A percentile compares a stretch with the other conserved stretches of the same genome.
Evolutionary conservation across 2,329 filamentous ascomycete genomes (phyloP).

Genomic region (Dryadomyces quercus-mongolicae): DNA sequence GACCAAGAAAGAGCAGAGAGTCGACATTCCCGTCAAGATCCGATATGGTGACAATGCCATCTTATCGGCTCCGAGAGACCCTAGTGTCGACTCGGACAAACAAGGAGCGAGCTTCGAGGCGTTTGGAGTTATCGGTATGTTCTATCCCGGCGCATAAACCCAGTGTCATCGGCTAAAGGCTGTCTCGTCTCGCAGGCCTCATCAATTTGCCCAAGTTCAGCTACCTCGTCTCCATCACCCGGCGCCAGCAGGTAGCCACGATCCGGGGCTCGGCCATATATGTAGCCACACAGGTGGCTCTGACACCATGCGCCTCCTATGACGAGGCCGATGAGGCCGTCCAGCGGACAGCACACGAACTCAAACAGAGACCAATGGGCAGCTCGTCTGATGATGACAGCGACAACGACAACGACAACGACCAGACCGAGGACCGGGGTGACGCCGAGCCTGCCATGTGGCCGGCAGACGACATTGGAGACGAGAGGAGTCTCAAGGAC

Average conservation of each 20-base stretch:
- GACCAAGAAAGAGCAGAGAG: constrained; percentile 46
- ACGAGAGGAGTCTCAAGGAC: neutral
- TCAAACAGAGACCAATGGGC: constrained; percentile 24
- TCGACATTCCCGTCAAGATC: constrained; percentile 47
- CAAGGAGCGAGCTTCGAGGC: constrained; percentile 43
- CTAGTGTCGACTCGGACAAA: constrained; percentile 28
- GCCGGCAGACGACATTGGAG: constrained; percentile 6
- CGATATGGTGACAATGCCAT: constrained; percentile 52
- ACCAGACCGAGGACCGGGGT: constrained; percentile 7
- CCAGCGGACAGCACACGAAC: constrained; percentile 37
- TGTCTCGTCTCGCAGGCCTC: constrained; percentile 48
- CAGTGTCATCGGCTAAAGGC: neutral
- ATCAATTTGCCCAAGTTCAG: constrained; percentile 69
- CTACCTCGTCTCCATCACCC: constrained; percentile 79
- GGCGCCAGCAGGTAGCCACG: constrained; percentile 78
- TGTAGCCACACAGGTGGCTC: constrained; percentile 73
- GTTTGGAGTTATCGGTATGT: constrained; percentile 45
- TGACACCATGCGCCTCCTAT: constrained; percentile 78
- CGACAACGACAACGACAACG: constrained; percentile 10
- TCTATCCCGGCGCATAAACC: neutral
- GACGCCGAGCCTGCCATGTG: constrained; percentile 16
- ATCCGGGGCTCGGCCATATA: constrained; percentile 75
- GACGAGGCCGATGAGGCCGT: constrained; percentile 64
- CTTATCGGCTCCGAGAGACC: constrained; percentile 30
- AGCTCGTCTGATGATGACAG: constrained; percentile 32